These are phyloP conservation scores for Pilasporangium apinafurcum DNA, from an alignment of 352 stramenopile species.

Conservation along the genomic window DNA sequence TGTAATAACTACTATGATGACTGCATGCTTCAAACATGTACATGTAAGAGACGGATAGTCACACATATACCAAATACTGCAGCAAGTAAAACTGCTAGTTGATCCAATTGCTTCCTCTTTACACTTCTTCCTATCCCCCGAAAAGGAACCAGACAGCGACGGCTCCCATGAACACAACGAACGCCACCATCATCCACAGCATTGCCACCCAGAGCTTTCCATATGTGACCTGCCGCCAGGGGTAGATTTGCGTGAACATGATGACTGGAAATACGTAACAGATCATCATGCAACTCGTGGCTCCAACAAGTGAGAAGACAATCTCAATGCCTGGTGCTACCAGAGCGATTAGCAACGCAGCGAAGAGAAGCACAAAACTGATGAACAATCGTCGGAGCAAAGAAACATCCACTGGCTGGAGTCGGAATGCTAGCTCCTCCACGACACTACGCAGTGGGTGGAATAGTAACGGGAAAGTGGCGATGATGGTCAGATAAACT, in stretches of 20 bases:
- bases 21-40: neutral
- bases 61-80: too few relatives aligned
- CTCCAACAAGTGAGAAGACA: constrained; percentile 48
- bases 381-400: constrained; percentile 5
- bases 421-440: constrained; percentile 22
- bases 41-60: too few relatives aligned
- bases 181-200: constrained; percentile 16
- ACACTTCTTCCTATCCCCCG: too few relatives aligned
- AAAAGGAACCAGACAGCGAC: constrained; percentile 10
- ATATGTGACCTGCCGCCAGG: constrained; percentile 16
- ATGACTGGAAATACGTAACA: constrained; percentile 41
- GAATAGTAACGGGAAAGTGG: constrained; percentile 51
- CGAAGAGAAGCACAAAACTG: constrained; percentile 12
- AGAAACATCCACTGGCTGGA: neutral
- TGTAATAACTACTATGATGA: neutral
- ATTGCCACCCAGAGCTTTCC: constrained; percentile 6
- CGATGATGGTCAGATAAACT: constrained; percentile 31
- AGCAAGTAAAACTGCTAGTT: too few relatives aligned
- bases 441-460: constrained; percentile 28
- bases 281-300: constrained; percentile 34
- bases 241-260: constrained; percentile 39
- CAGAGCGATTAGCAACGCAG: constrained; percentile 23
- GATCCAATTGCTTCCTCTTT: too few relatives aligned
- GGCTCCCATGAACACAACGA: constrained; percentile 19
- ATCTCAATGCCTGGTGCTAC: constrained; percentile 37